phyloP scores from a whole-genome alignment of 1,139 yeast genomes.

The Suhomyces ambrosiae region DNA sequence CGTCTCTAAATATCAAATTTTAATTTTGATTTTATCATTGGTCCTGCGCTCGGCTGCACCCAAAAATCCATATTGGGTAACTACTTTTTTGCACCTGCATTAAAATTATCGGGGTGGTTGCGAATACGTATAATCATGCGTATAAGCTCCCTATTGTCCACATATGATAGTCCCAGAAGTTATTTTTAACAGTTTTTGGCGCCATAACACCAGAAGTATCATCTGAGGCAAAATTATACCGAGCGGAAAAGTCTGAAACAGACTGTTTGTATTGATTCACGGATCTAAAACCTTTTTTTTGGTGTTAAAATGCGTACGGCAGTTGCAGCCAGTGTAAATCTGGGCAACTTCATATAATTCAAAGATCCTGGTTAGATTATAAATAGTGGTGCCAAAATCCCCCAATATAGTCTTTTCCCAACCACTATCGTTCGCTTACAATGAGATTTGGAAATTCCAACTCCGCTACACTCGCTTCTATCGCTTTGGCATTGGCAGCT shows the following conservation, averaged over 20 bases:
- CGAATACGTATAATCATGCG: constrained; percentile 6
- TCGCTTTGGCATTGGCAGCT: constrained; percentile 13
- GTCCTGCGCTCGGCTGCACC: not conserved
- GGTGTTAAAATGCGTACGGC: constrained; percentile 1
- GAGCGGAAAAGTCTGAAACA: no score
- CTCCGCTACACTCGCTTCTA: constrained; percentile 11
- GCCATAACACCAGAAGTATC: not conserved
- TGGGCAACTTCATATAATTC: not conserved
- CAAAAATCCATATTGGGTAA: not conserved
- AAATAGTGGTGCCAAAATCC: constrained; percentile 4
- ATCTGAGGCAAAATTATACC: not conserved
- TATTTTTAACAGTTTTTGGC: constrained; percentile 6
- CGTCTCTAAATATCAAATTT: no score
- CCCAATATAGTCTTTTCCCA: not conserved
- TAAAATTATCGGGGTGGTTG: constrained; percentile 2
- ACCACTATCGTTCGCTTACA: constrained; percentile 8
- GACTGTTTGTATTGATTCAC: constrained; percentile 3
- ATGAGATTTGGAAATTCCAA: constrained; percentile 7
- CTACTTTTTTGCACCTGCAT: constrained; percentile 7
- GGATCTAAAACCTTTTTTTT: not conserved
- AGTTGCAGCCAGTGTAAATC: not conserved
- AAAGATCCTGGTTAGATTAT: constrained; percentile 1
- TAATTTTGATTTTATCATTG: no score
- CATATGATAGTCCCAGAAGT: not conserved
- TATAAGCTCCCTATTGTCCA: constrained; percentile 5